Evolutionary conservation across 306 rosid genomes (phyloP).

Genomic region (Aeschynomene evenia): DNA sequence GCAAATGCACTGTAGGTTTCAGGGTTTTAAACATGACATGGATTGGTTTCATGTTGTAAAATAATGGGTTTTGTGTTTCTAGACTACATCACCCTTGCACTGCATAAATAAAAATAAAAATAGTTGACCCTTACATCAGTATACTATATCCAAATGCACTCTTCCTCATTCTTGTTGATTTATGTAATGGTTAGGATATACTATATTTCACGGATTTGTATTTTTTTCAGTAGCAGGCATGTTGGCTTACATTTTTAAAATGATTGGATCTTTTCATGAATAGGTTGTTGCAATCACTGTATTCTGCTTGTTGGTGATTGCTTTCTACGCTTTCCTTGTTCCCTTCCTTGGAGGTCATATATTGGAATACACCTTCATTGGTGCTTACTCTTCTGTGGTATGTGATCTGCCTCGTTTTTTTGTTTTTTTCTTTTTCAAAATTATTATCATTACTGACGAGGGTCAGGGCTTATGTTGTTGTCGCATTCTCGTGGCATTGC

Average conservation of each 20-base stretch:
- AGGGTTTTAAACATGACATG: not conserved
- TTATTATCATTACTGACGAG: slow-evolving; percentile 2
- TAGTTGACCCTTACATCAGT: not conserved
- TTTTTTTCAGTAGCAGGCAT: slow-evolving; percentile 26
- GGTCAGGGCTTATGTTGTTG: slow-evolving; percentile 15
- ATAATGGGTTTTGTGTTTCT: not conserved
- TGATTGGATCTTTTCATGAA: slow-evolving; percentile 38
- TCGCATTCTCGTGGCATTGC: slow-evolving; percentile 46
- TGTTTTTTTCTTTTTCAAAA: not conserved
- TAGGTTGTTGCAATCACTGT: slow-evolving; percentile 93
- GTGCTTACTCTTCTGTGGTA: slow-evolving; percentile 84
- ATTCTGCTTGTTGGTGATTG: slow-evolving; percentile 83
- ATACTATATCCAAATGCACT: not conserved
- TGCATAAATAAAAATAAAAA: not conserved
- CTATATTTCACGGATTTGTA: slow-evolving; percentile 4
- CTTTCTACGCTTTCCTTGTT: slow-evolving; percentile 89
- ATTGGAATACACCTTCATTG: slow-evolving; percentile 74
- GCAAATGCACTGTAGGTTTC: slow-evolving; percentile 6
- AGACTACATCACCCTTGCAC: not conserved
- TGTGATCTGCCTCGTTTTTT: slow-evolving; percentile 18
- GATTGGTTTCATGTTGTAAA: not conserved
- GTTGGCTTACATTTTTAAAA: slow-evolving; percentile 29
- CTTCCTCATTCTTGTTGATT: slow-evolving; percentile 6
- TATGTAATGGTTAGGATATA: not conserved
- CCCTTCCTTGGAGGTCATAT: slow-evolving; percentile 87